A percentile compares a stretch with the other conserved stretches of the same genome.
phyloP scores from a whole-genome alignment of 805 yeast species.

The Kazachstania viticola region DNA sequence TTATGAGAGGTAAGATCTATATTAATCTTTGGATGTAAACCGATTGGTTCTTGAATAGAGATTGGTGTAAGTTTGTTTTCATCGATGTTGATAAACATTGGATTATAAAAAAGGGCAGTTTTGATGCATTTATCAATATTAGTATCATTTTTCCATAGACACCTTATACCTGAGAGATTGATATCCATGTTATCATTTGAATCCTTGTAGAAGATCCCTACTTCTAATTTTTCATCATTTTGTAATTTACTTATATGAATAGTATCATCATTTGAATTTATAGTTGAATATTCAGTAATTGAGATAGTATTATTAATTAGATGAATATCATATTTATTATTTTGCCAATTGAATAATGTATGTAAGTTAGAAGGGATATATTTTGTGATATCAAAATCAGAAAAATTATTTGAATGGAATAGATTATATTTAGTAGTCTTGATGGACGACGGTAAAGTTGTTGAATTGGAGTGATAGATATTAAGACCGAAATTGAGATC shows the following conservation, averaged over 20 bases:
- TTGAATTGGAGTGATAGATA: no score
- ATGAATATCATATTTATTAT: slow-evolving; percentile 10
- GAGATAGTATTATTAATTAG: slow-evolving; percentile 4
- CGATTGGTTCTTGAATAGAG: slow-evolving; percentile 22
- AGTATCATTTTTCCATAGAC: slow-evolving; percentile 15
- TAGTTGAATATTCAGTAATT: slow-evolving; percentile 13
- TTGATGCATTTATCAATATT: slow-evolving; percentile 18
- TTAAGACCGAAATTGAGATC: slow-evolving; percentile 3
- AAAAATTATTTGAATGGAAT: slow-evolving; percentile 1
- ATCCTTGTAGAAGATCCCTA: slow-evolving; percentile 21
- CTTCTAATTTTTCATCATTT: slow-evolving; percentile 11
- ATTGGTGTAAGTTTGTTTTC: slow-evolving; percentile 1
- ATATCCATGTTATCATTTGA: slow-evolving; percentile 12
- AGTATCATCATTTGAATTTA: slow-evolving; percentile 3
- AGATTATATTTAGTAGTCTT: slow-evolving; percentile 4
- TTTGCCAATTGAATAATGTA: slow-evolving; percentile 1
- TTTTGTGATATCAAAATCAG: background rate
- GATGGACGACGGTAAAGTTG: background rate
- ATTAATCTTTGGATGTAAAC: slow-evolving; percentile 29
- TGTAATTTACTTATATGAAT: slow-evolving; percentile 3
- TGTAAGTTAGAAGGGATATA: slow-evolving; percentile 1
- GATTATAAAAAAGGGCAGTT: slow-evolving; percentile 15
- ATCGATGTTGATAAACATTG: slow-evolving; percentile 1
- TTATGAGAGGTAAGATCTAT: slow-evolving; percentile 7
- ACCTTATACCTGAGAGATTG: slow-evolving; percentile 19